Evolutionary conservation across 352 stramenopile genomes (phyloP), one percentile per base, ranked within the genome.

Genomic region (Globisporangium polare): DNA sequence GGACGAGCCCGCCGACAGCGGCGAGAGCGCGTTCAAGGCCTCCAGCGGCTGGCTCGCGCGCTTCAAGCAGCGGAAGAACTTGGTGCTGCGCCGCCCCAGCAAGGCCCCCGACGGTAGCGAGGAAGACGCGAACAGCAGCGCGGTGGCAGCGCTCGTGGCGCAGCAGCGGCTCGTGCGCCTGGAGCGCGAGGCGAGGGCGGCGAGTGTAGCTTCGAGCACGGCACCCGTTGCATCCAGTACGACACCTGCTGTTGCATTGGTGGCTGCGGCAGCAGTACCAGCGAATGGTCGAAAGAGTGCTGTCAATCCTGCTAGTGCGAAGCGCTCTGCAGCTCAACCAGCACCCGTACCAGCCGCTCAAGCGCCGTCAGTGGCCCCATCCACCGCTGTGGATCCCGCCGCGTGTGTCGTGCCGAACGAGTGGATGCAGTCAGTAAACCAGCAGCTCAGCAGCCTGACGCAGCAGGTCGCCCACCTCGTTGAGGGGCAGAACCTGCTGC

Each of bases 41-140:
- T 67, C 61, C n/a, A 67, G 61, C 35, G 61, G 61, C 35, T 67
- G 61, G 61, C 53, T 67, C 15, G 61, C 61, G 53, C 61, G 61
- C 53, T 67, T 67, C 46, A 67, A 67, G 53, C 43, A 58, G 45
- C 61, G 61, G 27, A 67, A 62, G 53, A 62, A 67, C 39, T 22
- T 67, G 5, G 27, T 41, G 1, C 26, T 57, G 46, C 61, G 61
- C 0, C 46, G 61, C 17, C 24, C 37, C n/a, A 62, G 53, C 15
- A 53, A 39, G 20, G 20, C 24, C 1, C 26, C 7, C n/a, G 53
- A 27, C 15, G 43, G n/a, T 22, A 31, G 54, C 13, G 53, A 54
- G 18, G 20, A 22, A 24, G 22, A 54, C 5, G 39, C 26, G n/a
- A 24, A 39, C 33, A 12, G 22, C 33, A 12, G 22, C 15, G 10